Conservation (phyloP, 169 alveolate species). For the Plasmodium cynomolgi region DNA sequence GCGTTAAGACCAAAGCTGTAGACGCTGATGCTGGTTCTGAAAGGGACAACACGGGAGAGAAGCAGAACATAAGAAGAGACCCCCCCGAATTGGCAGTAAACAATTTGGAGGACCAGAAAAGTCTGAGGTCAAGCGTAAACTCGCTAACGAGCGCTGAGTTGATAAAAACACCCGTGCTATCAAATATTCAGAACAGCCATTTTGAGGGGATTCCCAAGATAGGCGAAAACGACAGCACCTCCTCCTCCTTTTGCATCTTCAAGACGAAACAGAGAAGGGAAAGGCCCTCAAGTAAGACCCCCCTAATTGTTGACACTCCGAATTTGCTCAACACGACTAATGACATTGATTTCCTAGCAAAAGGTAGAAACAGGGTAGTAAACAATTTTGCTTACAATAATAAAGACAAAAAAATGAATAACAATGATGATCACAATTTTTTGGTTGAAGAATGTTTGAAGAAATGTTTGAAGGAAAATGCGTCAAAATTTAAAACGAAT, state of each 20-base stretch:
- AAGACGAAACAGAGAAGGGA: slow-evolving; percentile 9
- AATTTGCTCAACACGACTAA: not conserved
- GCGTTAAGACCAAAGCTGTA: not conserved
- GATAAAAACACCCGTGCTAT: slow-evolving; percentile 45
- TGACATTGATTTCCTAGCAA: slow-evolving; percentile 16
- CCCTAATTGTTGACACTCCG: slow-evolving; percentile 8
- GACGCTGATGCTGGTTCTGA: not conserved
- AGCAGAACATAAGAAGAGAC: not conserved
- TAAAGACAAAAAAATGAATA: slow-evolving; percentile 57
- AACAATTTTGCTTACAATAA: slow-evolving; percentile 1
- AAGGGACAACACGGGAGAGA: not conserved
- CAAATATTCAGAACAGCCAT: slow-evolving; percentile 42
- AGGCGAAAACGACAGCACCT: not conserved
- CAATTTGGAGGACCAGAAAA: slow-evolving; percentile 34
- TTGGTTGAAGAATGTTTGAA: slow-evolving; percentile 44
- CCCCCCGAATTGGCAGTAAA: not conserved
- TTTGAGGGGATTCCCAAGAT: not conserved
- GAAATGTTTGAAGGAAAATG: slow-evolving; percentile 50
- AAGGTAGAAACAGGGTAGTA: slow-evolving; percentile 3
- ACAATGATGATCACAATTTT: slow-evolving; percentile 29
- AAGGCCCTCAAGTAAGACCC: slow-evolving; percentile 10
- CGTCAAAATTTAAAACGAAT: slow-evolving; percentile 45
- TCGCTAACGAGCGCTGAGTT: slow-evolving; percentile 22
- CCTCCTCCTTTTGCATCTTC: slow-evolving; percentile 29
- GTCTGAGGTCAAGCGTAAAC: slow-evolving; percentile 49